Percentiles rank a stretch among this genome's conserved stretches.
Conservation (phyloP, 805 yeast genomes). For the Candida railenensis region DNA sequence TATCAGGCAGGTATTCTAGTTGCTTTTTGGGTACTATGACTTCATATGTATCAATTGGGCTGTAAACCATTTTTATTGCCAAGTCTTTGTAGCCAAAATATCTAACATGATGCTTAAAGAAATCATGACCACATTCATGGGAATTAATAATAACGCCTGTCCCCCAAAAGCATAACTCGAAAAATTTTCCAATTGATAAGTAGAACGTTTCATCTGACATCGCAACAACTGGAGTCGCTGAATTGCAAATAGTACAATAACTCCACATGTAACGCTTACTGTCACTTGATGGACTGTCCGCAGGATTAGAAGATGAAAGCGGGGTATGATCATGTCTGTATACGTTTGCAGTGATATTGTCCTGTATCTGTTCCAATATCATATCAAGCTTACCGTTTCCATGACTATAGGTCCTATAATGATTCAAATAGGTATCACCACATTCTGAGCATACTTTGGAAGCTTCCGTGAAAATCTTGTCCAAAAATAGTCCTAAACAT, state of each 20-base stretch:
- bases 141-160: constrained; percentile 21
- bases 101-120: constrained; percentile 76
- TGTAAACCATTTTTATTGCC: constrained; percentile 77
- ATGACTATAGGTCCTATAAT: constrained; percentile 84
- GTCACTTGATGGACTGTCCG: constrained; percentile 21
- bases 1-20: constrained; percentile 69
- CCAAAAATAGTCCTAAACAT: constrained; percentile 85
- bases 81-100: constrained; percentile 80
- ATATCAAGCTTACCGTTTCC: constrained; percentile 83
- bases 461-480: constrained; percentile 71
- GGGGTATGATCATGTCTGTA: background rate
- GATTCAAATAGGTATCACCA: constrained; percentile 66
- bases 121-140: constrained; percentile 70
- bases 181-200: constrained; percentile 88
- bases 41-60: constrained; percentile 73
- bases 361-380: constrained; percentile 53
- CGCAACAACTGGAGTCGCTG: constrained; percentile 71
- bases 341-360: constrained; percentile 10
- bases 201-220: constrained; percentile 89
- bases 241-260: constrained; percentile 76
- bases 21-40: constrained; percentile 74
- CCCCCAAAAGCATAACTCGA: constrained; percentile 82
- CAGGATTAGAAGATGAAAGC: constrained; percentile 34
- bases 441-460: constrained; percentile 75
- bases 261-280: constrained; percentile 88